Base-by-base conservation (phyloP, 495 filamentous ascomycete genomes). In the Chaetomidium leptoderma region DNA sequence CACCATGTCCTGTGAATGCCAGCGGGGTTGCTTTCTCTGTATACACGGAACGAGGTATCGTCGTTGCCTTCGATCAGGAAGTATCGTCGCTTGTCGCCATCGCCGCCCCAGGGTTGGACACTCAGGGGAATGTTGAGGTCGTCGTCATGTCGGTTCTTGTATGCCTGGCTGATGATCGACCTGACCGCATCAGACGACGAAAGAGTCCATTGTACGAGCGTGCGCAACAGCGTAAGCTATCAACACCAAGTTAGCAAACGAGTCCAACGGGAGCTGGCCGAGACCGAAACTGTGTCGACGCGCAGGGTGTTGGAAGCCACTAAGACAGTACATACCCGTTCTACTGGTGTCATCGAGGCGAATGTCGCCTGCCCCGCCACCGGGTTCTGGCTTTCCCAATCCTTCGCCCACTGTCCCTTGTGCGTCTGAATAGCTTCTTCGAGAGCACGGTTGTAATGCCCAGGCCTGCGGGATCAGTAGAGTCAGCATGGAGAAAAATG, bases 51-150 rank as follows among this genome's bases (percentile, higher is more conserved):
- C 50, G 86, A 76, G 6, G 93, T 97, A 70, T 98, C 95, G 66
- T 97, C 92, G 63, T 87, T 84, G 30, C 93, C 93, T 70, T 97
- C 93, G 55, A 97, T 84, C 32, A 98, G 79, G 81, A 87, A 98
- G 72, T 96, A 97, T 53, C 90, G 81, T 30, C 95, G 84, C 74
- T 95, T 95, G 59, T 95, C 80, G 53, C 89, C 89, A 70, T 98
- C 93, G 24, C 84, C 79, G 9, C 93, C 93, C 93, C 93, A 98
- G 3, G 91, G 85, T 70, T 97, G 93, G 17, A 98, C 88, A 14
- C 91, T 95, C 17, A 97, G 79, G 16, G 90, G 89, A 60, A 95
- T 90, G 70, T 97, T 96, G 16, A 91, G 78, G 64, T 98, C 93
- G 63, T 95, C 91, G 55, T 96, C 90, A 61, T 92, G 88, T 46